These are phyloP conservation scores for Murraya paniculata DNA, from an alignment of 345 rosid genomes.

Conservation along the genomic window DNA sequence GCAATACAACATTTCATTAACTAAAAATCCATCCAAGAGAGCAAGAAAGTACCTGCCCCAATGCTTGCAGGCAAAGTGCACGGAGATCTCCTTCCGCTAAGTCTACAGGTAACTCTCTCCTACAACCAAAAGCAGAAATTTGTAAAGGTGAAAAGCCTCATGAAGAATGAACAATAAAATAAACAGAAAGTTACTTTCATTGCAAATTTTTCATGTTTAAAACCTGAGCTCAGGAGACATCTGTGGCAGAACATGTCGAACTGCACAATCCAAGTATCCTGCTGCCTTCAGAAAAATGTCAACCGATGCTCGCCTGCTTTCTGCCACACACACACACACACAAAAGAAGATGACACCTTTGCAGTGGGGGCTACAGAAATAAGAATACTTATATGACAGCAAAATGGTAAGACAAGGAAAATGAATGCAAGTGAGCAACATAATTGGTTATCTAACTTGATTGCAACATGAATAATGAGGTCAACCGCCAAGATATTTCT, in stretches of 20 bases:
- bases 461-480: not conserved
- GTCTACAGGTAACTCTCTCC: conserved; percentile 93
- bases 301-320: conserved; percentile 77
- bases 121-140: conserved; percentile 26
- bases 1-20: conserved; percentile 5
- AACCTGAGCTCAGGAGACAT: conserved; percentile 77
- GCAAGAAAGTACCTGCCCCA: conserved; percentile 74
- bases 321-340: conserved; percentile 29
- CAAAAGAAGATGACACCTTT: conserved; percentile 6
- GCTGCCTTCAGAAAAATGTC: conserved; percentile 98
- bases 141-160: conserved; percentile 9
- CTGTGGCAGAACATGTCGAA: conserved; percentile 86
- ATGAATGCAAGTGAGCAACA: conserved; percentile 2
- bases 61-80: conserved; percentile 90
- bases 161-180: conserved; percentile 8
- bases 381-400: not conserved
- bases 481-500: not conserved
- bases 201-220: conserved; percentile 14
- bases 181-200: conserved; percentile 1
- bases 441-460: not conserved
- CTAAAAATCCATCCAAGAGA: conserved; percentile 21
- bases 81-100: conserved; percentile 89
- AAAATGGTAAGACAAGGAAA: not conserved
- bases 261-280: conserved; percentile 93
- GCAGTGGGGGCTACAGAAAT: conserved; percentile 1